Evolutionary conservation across 495 filamentous ascomycete genomes (phyloP).

Genomic region (Penicillium arizonense): DNA sequence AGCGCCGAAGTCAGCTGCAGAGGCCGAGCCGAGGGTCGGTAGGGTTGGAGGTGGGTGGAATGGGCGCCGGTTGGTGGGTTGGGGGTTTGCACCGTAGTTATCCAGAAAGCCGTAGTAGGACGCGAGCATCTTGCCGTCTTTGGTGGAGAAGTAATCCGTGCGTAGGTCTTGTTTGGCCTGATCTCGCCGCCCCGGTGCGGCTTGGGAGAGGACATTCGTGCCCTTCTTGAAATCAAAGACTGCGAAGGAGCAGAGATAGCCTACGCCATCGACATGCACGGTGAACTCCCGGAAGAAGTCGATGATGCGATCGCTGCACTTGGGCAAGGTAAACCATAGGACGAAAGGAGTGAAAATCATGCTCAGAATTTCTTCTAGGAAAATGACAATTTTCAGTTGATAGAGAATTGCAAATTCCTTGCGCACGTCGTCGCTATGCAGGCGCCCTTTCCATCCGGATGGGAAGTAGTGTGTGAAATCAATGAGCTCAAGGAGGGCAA

Average conservation of each 20-base stretch:
- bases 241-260: conserved; percentile 93
- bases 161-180: conserved; percentile 58
- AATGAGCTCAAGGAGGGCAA: conserved; percentile 80
- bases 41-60: conserved; percentile 82
- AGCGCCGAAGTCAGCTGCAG: conserved; percentile 45
- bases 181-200: conserved; percentile 29
- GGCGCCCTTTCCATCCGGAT: conserved; percentile 77
- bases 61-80: conserved; percentile 43
- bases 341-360: conserved; percentile 91
- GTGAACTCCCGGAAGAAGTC: conserved; percentile 99
- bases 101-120: conserved; percentile 93
- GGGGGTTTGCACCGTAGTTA: conserved; percentile 73
- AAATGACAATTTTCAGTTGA: conserved; percentile 84
- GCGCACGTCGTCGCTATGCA: conserved; percentile 84
- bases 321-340: conserved; percentile 82
- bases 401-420: conserved; percentile 86
- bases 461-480: conserved; percentile 91
- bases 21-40: conserved; percentile 66
- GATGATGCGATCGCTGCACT: conserved; percentile 87
- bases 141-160: conserved; percentile 90
- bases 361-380: conserved; percentile 87
- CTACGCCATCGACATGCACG: conserved; percentile 92
- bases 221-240: conserved; percentile 97
- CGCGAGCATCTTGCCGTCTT: conserved; percentile 95
- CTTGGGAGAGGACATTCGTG: conserved; percentile 52